Percentiles rank a stretch among this genome's conserved stretches.
Evolutionary conservation across 2,329 filamentous ascomycete species (phyloP).

Genomic region (Lizonia empirigonia): DNA sequence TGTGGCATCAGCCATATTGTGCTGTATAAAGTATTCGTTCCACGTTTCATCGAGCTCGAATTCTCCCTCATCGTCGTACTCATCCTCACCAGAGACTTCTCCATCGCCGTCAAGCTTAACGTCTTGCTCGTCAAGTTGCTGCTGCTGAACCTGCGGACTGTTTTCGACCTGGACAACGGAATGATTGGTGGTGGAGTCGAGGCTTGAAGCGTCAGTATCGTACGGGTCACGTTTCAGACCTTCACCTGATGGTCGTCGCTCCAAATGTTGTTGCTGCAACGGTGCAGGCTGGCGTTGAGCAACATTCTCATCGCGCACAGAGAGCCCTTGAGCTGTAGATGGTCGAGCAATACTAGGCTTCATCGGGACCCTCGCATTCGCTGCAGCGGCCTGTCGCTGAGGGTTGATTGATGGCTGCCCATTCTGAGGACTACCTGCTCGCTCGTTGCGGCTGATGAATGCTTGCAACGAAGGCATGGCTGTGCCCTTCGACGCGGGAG

Average conservation of each 20-base stretch:
- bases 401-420: constrained; percentile 9
- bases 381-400: constrained; percentile 25
- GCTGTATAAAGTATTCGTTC: background rate
- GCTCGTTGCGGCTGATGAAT: constrained; percentile 26
- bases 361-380: constrained; percentile 30
- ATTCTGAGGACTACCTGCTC: constrained; percentile 4
- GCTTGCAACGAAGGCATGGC: constrained; percentile 20
- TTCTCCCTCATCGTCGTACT: constrained; percentile 3
- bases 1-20: constrained; percentile 1
- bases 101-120: constrained; percentile 19
- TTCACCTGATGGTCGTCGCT: constrained; percentile 21
- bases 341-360: constrained; percentile 19
- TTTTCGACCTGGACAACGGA: constrained; percentile 30
- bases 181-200: constrained; percentile 42
- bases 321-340: constrained; percentile 6
- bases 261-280: constrained; percentile 24
- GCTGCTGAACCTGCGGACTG: constrained; percentile 16
- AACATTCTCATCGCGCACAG: constrained; percentile 15
- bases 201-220: constrained; percentile 48
- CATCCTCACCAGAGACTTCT: constrained; percentile 11
- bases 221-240: constrained; percentile 32
- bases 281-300: constrained; percentile 19
- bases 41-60: background rate
- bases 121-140: constrained; percentile 17
- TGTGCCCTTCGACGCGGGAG: background rate